phyloP scores from a whole-genome alignment of 805 yeast genomes.

The Yarrowia divulgata region DNA sequence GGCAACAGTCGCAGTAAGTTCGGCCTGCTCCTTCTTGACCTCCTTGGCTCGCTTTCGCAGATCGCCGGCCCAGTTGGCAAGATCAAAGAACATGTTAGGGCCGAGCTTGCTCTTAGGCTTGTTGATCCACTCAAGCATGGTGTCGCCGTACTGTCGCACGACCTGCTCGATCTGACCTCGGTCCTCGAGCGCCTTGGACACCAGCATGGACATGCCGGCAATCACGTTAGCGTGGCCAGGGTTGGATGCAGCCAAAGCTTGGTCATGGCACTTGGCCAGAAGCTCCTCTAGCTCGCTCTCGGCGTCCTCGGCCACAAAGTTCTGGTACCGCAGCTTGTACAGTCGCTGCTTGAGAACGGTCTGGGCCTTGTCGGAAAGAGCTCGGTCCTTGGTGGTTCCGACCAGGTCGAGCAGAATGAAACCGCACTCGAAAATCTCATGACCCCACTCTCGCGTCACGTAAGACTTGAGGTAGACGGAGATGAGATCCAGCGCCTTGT shows the following conservation, averaged over 20 bases:
- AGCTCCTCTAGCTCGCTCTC: slow-evolving; percentile 41
- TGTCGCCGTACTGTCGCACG: slow-evolving; percentile 61
- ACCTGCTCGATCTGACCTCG: slow-evolving; percentile 48
- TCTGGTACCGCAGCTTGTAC: slow-evolving; percentile 56
- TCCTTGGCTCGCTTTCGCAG: slow-evolving; percentile 22
- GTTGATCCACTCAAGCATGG: slow-evolving; percentile 68
- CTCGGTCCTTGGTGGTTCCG: slow-evolving; percentile 69
- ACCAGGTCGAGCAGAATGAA: slow-evolving; percentile 64
- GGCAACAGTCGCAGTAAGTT: slow-evolving; percentile 1
- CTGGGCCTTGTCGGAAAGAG: slow-evolving; percentile 76
- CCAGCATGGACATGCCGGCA: slow-evolving; percentile 57
- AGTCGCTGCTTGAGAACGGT: slow-evolving; percentile 69
- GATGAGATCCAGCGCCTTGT: slow-evolving; percentile 76
- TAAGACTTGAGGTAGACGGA: slow-evolving; percentile 61
- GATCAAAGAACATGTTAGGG: slow-evolving; percentile 71
- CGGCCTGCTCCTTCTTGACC: slow-evolving; percentile 16
- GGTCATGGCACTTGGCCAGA: slow-evolving; percentile 51
- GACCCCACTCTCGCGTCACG: slow-evolving; percentile 51
- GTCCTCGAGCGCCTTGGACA: slow-evolving; percentile 59
- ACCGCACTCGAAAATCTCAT: slow-evolving; percentile 56
- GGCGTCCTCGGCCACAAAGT: slow-evolving; percentile 44
- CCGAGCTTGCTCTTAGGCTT: slow-evolving; percentile 57
- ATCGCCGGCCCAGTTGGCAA: slow-evolving; percentile 71
- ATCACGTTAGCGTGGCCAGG: slow-evolving; percentile 37
- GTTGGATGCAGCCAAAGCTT: slow-evolving; percentile 55